Evolutionary conservation across 2,329 filamentous ascomycete genomes (phyloP).

Genomic region (Nemania sp.): DNA sequence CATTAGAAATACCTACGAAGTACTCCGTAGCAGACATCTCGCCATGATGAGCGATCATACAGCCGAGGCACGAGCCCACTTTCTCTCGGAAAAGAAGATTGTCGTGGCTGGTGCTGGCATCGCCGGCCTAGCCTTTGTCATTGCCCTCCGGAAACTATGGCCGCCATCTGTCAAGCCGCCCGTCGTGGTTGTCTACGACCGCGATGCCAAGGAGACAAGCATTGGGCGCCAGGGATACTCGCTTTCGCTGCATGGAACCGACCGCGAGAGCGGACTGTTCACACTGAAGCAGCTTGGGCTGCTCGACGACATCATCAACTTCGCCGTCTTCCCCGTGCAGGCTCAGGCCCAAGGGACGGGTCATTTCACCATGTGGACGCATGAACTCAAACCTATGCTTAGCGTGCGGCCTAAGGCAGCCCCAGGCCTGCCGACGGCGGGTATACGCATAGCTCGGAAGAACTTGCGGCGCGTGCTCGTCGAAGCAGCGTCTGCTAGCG

Average conservation of each 20-base stretch:
- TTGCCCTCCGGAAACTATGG: slow-evolving; percentile 46
- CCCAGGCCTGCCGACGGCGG: slow-evolving; percentile 41
- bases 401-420: slow-evolving; percentile 39
- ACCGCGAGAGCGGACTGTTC: slow-evolving; percentile 42
- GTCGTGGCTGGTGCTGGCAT: slow-evolving; percentile 49
- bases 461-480: slow-evolving; percentile 42
- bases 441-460: slow-evolving; percentile 44
- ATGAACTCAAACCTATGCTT: slow-evolving; percentile 42
- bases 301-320: slow-evolving; percentile 39
- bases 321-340: slow-evolving; percentile 39
- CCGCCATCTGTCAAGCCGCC: slow-evolving; percentile 37
- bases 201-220: slow-evolving; percentile 41
- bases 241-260: slow-evolving; percentile 44
- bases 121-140: slow-evolving; percentile 47
- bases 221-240: slow-evolving; percentile 44
- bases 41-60: slow-evolving; percentile 1
- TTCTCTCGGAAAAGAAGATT: slow-evolving; percentile 44
- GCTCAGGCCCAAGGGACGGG: slow-evolving; percentile 29
- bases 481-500: slow-evolving; percentile 28
- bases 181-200: slow-evolving; percentile 46
- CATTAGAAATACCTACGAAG: no score
- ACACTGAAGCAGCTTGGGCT: slow-evolving; percentile 45
- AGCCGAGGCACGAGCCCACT: slow-evolving; percentile 3
- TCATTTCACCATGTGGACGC: slow-evolving; percentile 47
- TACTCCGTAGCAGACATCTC: not conserved